Base-by-base conservation (phyloP, 495 filamentous ascomycete species). In the Talaromyces nanjingensis region DNA sequence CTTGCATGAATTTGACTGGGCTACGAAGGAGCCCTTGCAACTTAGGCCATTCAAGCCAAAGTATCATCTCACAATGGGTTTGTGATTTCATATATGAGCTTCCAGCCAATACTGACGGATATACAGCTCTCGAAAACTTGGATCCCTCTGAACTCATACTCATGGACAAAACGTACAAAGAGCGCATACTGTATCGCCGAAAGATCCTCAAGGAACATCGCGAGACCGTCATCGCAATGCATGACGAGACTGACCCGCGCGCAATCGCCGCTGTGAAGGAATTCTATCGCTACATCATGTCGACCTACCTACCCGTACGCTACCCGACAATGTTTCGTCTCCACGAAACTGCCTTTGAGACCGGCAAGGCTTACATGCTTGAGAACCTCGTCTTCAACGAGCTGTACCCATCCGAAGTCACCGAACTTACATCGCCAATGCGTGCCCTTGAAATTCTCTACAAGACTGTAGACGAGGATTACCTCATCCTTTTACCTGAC, bases 1-100 rank as follows among this genome's bases (percentile, higher is more conserved):
- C 6, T 73, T 91, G 0, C 55, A 72, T 0, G 71, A 77, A 54
- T 91, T 92, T 67, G 72, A 89, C 67, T 89, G 85, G 81, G 65
- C 77, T 56, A 73, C 74, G 0, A 84, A 80, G n/a, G 75, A 83
- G 42, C 89, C 89, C 0, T 62, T 82, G 3, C 79, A 86, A 58
- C 77, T 89, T 11, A 79, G 88, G 8, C 87, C 86, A 1, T 91
- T 91, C 72, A 89, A 87, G 67, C 82, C 86, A 12, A 89, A 80
- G 49, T 91, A 89, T 68, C 80, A 90, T 65, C 77, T 91, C 62
- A 89, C 87, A 1, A 91, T 92, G 88, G 86, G 89, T 88, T 73
- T 31, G 69, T 69, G 58, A 66, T 60, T 9, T 53, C 33, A 68
- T 57, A 37, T 37, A 42, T 70, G 7, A 60, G 42, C 16, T 27